Evolutionary conservation across 2,329 filamentous ascomycete genomes (phyloP), one percentile per base, ranked within the genome.

Genomic region (Colletotrichum sidae): DNA sequence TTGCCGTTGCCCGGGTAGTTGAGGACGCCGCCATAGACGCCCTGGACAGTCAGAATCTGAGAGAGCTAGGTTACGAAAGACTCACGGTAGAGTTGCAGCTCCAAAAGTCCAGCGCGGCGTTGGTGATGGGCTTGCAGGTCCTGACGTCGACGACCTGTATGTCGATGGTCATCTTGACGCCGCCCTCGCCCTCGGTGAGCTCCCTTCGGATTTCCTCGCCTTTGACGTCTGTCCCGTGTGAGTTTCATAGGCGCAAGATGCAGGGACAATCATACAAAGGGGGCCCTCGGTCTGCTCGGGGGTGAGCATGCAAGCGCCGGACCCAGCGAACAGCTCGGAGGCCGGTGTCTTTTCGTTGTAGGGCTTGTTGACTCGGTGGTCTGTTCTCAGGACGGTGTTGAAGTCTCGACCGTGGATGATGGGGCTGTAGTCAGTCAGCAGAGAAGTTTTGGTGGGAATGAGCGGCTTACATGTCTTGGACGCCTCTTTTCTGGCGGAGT

Each of bases 241-340:
- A 13, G 25, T 12, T 15, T 15, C 25, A 8, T 34, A 8, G n/a
- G 15, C 25, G 53, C 8, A 46, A 13, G 38, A 13, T 34, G 15
- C 6, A n/a, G 13, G n/a, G 13, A 3, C 2, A 15, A 9, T 37
- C 68, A 56, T 69, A 69, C 73, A 83, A 70, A 82, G 81, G 46
- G 84, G 84, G 2, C 84, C 84, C 70, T 84, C 76, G 3, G 82
- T 85, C 10, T 81, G 80, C 68, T 86, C 84, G 0, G 83, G 82
- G 4, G 77, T 81, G 34, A 86, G 74, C 10, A 84, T 76, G 58
- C 84, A 86, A 13, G 80, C 78, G 35, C 74, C 76, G 54, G 78
- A 77, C 25, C 75, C 74, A 3, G 76, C 72, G 65, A 83, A 83
- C 8, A 82, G 72, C 63, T 68, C 73, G 51, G 70, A 69, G 7